Percentiles rank a stretch among this genome's conserved stretches.
Conservation (phyloP, 768 basidiomycete species). For the Pholiota conissans region DNA sequence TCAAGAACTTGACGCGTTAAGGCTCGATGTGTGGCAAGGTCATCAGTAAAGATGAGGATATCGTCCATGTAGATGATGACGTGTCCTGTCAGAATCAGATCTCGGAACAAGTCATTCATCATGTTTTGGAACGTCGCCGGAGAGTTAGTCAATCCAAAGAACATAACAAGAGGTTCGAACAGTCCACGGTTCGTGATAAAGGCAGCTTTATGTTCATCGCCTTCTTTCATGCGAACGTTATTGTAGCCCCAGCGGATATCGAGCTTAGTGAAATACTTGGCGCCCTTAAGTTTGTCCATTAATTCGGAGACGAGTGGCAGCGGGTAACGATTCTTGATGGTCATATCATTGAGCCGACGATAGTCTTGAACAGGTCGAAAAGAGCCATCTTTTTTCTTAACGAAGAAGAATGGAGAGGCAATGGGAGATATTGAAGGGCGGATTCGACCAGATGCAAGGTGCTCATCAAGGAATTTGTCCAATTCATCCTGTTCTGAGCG, state of each 20-base stretch:
- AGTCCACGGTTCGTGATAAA: slow-evolving; percentile 39
- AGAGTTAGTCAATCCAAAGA: too few relatives aligned
- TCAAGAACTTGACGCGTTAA: not conserved
- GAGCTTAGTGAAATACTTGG: slow-evolving; percentile 32
- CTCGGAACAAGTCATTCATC: slow-evolving; percentile 41
- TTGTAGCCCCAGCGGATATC: slow-evolving; percentile 42
- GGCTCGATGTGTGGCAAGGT: not conserved
- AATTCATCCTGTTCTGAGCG: slow-evolving; percentile 21
- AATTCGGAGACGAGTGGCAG: slow-evolving; percentile 34
- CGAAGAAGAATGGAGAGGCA: slow-evolving; percentile 8
- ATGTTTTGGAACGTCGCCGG: too few relatives aligned
- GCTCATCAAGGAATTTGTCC: slow-evolving; percentile 24
- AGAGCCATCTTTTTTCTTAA: slow-evolving; percentile 16
- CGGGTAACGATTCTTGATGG: slow-evolving; percentile 31
- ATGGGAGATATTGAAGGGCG: slow-evolving; percentile 8
- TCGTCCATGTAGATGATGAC: too few relatives aligned
- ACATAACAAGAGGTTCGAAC: too few relatives aligned
- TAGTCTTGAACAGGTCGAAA: slow-evolving; percentile 30
- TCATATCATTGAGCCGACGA: slow-evolving; percentile 29
- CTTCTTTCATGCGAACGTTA: slow-evolving; percentile 38
- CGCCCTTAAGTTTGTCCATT: slow-evolving; percentile 23
- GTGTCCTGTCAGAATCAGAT: slow-evolving; percentile 22
- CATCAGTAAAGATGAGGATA: too few relatives aligned
- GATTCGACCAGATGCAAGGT: slow-evolving; percentile 12
- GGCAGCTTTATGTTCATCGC: slow-evolving; percentile 44